Evolutionary conservation across 495 filamentous ascomycete genomes (phyloP).

Genomic region (Penicillium longicatenatum): DNA sequence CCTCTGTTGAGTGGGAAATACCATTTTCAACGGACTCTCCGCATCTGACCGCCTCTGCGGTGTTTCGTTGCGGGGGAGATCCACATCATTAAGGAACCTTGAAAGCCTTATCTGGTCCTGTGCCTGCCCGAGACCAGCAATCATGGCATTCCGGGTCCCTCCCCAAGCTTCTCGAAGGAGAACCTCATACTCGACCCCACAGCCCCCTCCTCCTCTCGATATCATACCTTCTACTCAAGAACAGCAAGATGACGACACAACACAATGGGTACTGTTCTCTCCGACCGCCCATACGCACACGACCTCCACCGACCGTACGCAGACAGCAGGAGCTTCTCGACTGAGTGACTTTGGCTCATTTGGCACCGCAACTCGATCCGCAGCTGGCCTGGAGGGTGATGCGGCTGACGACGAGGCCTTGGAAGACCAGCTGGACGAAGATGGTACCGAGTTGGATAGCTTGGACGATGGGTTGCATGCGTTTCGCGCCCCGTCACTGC

Average conservation of each 20-base stretch:
- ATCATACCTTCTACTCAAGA: conserved; percentile 39
- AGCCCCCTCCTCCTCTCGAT: conserved; percentile 41
- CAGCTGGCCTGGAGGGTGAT: conserved; percentile 47
- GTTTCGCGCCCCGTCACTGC: conserved; percentile 68
- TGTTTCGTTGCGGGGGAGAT: conserved; percentile 28
- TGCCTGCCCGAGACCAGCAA: conserved; percentile 3
- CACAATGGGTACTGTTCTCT: conserved; percentile 97
- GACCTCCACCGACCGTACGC: conserved; percentile 70
- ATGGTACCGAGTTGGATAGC: conserved; percentile 78
- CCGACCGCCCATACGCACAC: conserved; percentile 71
- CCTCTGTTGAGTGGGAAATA: neutral
- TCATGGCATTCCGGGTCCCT: conserved; percentile 86
- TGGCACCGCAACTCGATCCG: conserved; percentile 58
- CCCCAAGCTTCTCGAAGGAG: conserved; percentile 64
- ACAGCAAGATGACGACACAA: conserved; percentile 62
- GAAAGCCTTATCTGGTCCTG: conserved; percentile 12
- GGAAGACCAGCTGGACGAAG: conserved; percentile 63
- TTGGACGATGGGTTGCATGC: conserved; percentile 86
- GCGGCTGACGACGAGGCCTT: conserved; percentile 49
- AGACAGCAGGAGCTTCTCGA: conserved; percentile 72
- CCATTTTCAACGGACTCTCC: neutral
- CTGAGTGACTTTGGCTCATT: conserved; percentile 87
- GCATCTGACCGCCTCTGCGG: conserved; percentile 17
- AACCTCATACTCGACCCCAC: conserved; percentile 53
- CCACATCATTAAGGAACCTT: conserved; percentile 20